phyloP scores from a whole-genome alignment of 2,329 filamentous ascomycete species.

The Cercospora sojina region DNA sequence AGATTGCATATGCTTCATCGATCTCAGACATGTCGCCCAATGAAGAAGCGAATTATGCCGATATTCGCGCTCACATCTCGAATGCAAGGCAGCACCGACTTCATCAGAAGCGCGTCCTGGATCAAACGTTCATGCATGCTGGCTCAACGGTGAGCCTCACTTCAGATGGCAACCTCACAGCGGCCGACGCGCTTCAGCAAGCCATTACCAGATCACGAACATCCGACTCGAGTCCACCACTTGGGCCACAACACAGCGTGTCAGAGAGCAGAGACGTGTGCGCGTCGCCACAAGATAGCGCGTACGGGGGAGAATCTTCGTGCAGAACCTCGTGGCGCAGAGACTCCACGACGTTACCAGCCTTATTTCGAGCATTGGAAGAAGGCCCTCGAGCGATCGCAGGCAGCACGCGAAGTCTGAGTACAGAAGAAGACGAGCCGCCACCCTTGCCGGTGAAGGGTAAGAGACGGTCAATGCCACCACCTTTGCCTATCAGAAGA shows the following conservation, averaged over 20 bases:
- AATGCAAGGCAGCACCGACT: not conserved
- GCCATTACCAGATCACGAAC: constrained; percentile 25
- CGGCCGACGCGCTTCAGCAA: constrained; percentile 1
- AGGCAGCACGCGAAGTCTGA: constrained; percentile 11
- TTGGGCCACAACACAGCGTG: constrained; percentile 19
- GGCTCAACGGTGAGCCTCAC: constrained; percentile 11
- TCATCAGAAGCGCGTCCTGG: not conserved
- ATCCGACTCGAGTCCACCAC: constrained; percentile 29
- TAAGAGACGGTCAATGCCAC: not conserved
- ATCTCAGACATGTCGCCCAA: not conserved
- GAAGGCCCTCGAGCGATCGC: constrained; percentile 21
- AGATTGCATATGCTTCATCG: constrained; percentile 13
- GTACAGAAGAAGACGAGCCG: not conserved
- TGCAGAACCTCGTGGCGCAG: constrained; percentile 20
- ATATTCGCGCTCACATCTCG: constrained; percentile 2
- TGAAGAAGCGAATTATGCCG: constrained; percentile 5
- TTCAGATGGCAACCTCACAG: constrained; percentile 13
- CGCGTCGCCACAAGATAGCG: constrained; percentile 23
- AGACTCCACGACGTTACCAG: constrained; percentile 33
- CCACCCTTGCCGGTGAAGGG: constrained; percentile 9
- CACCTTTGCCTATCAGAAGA: constrained; percentile 8
- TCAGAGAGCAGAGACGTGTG: constrained; percentile 15
- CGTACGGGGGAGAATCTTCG: constrained; percentile 17
- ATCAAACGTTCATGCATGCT: not conserved
- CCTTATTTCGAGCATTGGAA: constrained; percentile 22